Evolutionary conservation across 768 basidiomycete species (phyloP), one percentile per base, ranked within the genome.

Genomic region (Pisolithus tinctorius): DNA sequence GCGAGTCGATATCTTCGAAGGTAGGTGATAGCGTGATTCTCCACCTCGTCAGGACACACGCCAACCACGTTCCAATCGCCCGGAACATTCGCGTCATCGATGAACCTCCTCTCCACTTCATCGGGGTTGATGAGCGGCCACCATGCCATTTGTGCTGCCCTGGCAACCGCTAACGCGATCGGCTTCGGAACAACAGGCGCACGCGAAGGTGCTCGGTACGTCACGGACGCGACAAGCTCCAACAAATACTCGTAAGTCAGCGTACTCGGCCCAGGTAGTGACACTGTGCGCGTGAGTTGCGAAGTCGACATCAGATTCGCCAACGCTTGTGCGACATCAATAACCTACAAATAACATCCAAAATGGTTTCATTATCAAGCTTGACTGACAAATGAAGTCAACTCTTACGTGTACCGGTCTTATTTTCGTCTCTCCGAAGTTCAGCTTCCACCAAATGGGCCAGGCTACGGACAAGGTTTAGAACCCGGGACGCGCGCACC

Each of bases 391-490:
- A 61, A 63, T 55, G 41, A 54, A 49, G 55, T 47, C 47, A 42
- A 42, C 52, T 55, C 83, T 69, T 74, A 91, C 90, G 77, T 97
- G 93, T 43, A 88, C 91, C 0, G 96, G 96, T 31, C 92, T 86
- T 68, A 89, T 82, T 70, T 80, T 82, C 23, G 96, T 94, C 67
- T 86, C 72, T 36, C 82, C 89, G 61, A 87, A 71, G 75, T 99
- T 99, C 55, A 98, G 76, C 65, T 89, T 88, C 91, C 86, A 98
- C 79, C 89, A 87, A 53, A 92, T 85, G 13, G 94, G 87, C 81
- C 88, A 94, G 58, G 81, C 93, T 94, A 51, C 36, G 29, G 20
- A 45, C 31, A 45, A 27, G 23, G 42, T 55, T 49, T 50, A 55
- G 50, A 52, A 58, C 58, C 20, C n/a, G 23, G 47, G 52, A 53